Conservation (phyloP, 495 filamentous ascomycete species). For the Hypoxylon trugodes region DNA sequence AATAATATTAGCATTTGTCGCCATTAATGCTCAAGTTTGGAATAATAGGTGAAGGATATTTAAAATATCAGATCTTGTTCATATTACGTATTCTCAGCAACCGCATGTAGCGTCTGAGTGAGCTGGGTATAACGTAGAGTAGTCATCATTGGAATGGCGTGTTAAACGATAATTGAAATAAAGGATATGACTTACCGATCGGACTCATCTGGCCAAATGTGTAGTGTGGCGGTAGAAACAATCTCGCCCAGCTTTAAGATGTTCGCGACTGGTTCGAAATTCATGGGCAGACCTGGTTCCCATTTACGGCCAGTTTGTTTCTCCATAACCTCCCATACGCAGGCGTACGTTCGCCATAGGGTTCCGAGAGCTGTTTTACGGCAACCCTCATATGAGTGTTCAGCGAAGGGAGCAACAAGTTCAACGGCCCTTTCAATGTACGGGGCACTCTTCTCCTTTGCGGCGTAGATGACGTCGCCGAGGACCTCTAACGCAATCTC, state of each 20-base stretch:
- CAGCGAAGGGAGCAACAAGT: constrained; percentile 76
- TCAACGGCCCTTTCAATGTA: constrained; percentile 93
- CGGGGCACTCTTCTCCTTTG: constrained; percentile 60
- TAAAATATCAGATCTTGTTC: constrained; percentile 61
- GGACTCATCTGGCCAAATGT: constrained; percentile 85
- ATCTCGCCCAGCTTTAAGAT: constrained; percentile 88
- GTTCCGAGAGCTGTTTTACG: constrained; percentile 90
- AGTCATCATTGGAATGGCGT: constrained; percentile 75
- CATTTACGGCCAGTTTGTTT: constrained; percentile 82
- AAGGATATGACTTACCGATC: constrained; percentile 76
- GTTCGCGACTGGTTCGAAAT: constrained; percentile 76
- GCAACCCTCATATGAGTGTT: constrained; percentile 92
- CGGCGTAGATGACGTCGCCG: constrained; percentile 88
- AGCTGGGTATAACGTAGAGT: constrained; percentile 96
- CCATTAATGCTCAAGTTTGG: constrained; percentile 1
- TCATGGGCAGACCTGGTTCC: constrained; percentile 86
- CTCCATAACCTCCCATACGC: constrained; percentile 86
- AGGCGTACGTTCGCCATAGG: constrained; percentile 91
- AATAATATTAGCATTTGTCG: constrained; percentile 52
- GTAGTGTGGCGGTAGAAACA: constrained; percentile 82
- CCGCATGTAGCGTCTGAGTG: constrained; percentile 91
- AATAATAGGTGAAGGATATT: constrained; percentile 19
- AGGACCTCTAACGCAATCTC: constrained; percentile 96
- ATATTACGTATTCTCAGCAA: constrained; percentile 88
- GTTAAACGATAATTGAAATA: constrained; percentile 27